A percentile compares a stretch with the other conserved stretches of the same genome.
These are phyloP conservation scores for Adenanthera pavonina DNA, from an alignment of 306 rosid species.

Conservation along the genomic window DNA sequence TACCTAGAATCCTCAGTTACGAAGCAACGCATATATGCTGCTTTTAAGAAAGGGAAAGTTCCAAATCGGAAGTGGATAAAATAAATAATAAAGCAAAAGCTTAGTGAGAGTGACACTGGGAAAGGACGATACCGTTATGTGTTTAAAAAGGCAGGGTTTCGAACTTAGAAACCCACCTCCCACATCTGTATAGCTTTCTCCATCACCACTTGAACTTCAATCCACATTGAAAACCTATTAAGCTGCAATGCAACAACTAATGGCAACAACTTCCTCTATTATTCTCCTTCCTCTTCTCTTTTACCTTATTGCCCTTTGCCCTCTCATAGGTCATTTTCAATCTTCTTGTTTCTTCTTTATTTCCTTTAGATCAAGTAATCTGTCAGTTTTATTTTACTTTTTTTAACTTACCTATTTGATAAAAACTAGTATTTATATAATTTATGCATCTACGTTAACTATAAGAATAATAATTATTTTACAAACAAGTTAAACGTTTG, in stretches of 20 bases:
- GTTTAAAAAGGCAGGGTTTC: slow-evolving; percentile 7
- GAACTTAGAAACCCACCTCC: slow-evolving; percentile 10
- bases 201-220: neutral
- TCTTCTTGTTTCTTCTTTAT: neutral
- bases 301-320: slow-evolving; percentile 27
- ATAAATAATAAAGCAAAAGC: slow-evolving; percentile 23
- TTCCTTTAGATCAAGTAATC: neutral
- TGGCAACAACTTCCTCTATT: slow-evolving; percentile 42
- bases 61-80: neutral
- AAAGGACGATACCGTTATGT: neutral
- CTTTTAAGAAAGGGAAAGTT: slow-evolving; percentile 42
- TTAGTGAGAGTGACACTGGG: slow-evolving; percentile 22
- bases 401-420: neutral
- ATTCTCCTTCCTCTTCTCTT: slow-evolving; percentile 39
- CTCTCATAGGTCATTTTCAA: slow-evolving; percentile 39
- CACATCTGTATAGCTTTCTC: neutral
- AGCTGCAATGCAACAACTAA: slow-evolving; percentile 9
- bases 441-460: too few species aligned
- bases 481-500: neutral
- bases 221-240: neutral
- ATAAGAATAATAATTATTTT: neutral
- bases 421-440: neutral
- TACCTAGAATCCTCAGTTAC: slow-evolving; percentile 31
- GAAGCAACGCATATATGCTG: slow-evolving; percentile 66
- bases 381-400: neutral